Base-by-base conservation (phyloP, 805 yeast species). In the Allodekkera sacchari region DNA sequence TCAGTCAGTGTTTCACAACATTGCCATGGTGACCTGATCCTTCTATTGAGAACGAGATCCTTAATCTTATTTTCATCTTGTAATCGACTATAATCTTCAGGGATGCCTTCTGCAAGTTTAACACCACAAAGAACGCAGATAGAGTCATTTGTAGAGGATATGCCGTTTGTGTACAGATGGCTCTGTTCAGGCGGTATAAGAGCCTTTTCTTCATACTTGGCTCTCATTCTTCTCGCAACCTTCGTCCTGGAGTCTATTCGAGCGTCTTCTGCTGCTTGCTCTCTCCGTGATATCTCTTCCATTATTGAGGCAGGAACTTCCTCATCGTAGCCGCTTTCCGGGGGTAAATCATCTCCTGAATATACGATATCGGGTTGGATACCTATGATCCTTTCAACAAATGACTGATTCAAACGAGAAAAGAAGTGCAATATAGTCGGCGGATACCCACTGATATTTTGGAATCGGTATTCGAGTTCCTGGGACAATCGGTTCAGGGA, bases 71-170 rank as follows among this genome's bases (percentile, higher is more conserved):
- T 33, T 28, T 29, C 32, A 23, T 42, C 48, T 1, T 25, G 30
- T 4, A 35, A 25, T 46, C 24, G 45, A 44, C 47, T 46, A 40
- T 68, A 72, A 12, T 63, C 71, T 1, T 48, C 59, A 0, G 85
- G 82, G 5, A 81, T 70, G 0, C 95, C 95, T 29, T 64, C 71
- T 3, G 92, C 92, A n/a, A 85, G 56, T 3, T 61, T 67, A 0
- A 72, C 68, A 1, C 85, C 88, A 58, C 96, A 85, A 18, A 80
- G 54, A 20, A 70, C 70, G 57, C 96, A 78, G 1, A 66, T 59
- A 4, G 68, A 63, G 8, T 61, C 53, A 21, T 59, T 57, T n/a
- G 41, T 52, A 11, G 53, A 48, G 0, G 59, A 51, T 18, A 64
- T 49, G 3, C 51, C 52, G 24, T 49, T 47, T 1, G 47, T 38